These are phyloP conservation scores for Plasmodium reichenowi DNA, from an alignment of 169 alveolate genomes.

Conservation along the genomic window DNA sequence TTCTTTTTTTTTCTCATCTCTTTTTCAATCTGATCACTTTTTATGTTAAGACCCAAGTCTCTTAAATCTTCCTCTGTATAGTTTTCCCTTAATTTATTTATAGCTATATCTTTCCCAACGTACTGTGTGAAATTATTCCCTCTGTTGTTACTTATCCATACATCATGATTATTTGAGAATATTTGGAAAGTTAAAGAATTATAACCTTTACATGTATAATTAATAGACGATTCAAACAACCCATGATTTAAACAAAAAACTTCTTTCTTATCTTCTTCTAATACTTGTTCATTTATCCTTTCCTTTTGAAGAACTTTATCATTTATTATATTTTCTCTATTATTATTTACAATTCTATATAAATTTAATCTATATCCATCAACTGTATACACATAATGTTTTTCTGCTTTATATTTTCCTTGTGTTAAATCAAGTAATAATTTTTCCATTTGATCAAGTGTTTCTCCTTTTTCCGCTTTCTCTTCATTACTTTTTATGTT, in stretches of 20 bases:
- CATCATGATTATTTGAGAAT: slow-evolving; percentile 45
- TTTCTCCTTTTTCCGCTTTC: background rate
- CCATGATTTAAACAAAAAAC: slow-evolving; percentile 70
- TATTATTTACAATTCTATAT: slow-evolving; percentile 23
- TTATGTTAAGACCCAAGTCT: slow-evolving; percentile 31
- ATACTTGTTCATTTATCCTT: background rate
- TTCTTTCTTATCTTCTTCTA: slow-evolving; percentile 10
- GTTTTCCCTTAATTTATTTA: slow-evolving; percentile 33
- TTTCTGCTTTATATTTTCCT: slow-evolving; percentile 36
- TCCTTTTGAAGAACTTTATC: background rate
- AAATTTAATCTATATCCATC: slow-evolving; percentile 69
- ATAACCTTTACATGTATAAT: slow-evolving; percentile 21
- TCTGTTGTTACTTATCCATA: slow-evolving; percentile 55
- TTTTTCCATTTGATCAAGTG: slow-evolving; percentile 33
- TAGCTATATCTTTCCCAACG: slow-evolving; percentile 56
- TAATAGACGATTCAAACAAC: slow-evolving; percentile 39
- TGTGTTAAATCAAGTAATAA: slow-evolving; percentile 12
- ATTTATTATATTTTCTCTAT: background rate
- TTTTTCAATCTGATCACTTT: background rate
- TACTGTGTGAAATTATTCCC: slow-evolving; percentile 47
- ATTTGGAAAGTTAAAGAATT: slow-evolving; percentile 40
- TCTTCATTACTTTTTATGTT: background rate
- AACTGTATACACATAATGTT: slow-evolving; percentile 45
- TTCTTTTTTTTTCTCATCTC: background rate
- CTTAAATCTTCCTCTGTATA: slow-evolving; percentile 26